Percentiles rank a stretch among this genome's conserved stretches.
Conservation (phyloP, 768 basidiomycete species). For the Lactarius sp. region DNA sequence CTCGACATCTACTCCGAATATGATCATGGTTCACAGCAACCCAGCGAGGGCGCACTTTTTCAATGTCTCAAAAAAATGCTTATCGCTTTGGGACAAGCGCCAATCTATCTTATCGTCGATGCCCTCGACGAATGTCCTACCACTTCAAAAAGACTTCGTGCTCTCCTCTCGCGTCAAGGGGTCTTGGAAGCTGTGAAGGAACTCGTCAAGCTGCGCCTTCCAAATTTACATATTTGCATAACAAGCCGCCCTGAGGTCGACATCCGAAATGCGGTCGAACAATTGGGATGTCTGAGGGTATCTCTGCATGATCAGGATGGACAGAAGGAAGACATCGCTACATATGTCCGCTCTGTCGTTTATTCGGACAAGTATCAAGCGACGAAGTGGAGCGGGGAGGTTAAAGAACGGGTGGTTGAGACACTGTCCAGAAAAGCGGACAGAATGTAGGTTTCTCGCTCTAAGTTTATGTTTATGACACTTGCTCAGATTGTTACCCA, state of each 20-base stretch:
- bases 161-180: not conserved
- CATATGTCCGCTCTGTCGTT: not conserved
- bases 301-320: not conserved
- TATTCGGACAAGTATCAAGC: slow-evolving; percentile 30
- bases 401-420: not conserved
- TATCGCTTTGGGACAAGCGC: not conserved
- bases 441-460: not conserved
- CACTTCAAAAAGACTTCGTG: not conserved
- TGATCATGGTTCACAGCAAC: not conserved
- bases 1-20: not conserved
- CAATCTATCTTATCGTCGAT: not conserved
- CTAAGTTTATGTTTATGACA: not conserved
- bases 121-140: not conserved
- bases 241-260: not conserved
- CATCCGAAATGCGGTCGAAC: not conserved
- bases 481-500: not conserved
- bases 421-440: not conserved
- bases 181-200: not conserved
- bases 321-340: not conserved
- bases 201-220: not conserved
- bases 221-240: not conserved
- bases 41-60: not conserved
- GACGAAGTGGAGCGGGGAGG: not conserved
- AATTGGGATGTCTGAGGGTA: not conserved
- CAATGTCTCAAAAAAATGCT: not conserved